Evolutionary conservation across 768 basidiomycete species (phyloP), one percentile per base, ranked within the genome.

Genomic region (Strobilomyces echinocephalus): DNA sequence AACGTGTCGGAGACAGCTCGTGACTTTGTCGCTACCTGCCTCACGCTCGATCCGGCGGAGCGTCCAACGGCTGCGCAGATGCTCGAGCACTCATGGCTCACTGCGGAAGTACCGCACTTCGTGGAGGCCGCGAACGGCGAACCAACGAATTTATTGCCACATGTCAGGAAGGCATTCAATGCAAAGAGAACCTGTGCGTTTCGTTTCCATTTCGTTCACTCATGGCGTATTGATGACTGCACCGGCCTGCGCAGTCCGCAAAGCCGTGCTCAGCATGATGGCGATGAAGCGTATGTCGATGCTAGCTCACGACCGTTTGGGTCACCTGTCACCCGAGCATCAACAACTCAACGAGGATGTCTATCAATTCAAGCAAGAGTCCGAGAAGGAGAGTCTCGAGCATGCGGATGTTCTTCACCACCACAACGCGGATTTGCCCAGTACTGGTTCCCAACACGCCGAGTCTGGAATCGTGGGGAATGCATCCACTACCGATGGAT

Each of bases 91-190:
- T 74, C 77, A 4, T 71, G 70, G 75, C 79, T 99, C 49, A 81
- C 85, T 31, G 79, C 79, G 48, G 77, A 79, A 40, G 67, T 76
- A 53, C 84, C 85, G 20, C 83, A 91, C 74, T 89, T 81, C 69
- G 88, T 90, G 15, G 71, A 74, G 52, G 79, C 76, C 54, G 71
- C 43, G 44, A 60, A 77, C 34, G 88, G 87, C 43, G 75, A 74
- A 41, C 83, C 85, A 26, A 80, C 80, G 21, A 85, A 97, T 73
- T 76, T 98, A 63, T 72, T 97, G 61, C 95, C 95, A 28, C 81
- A 88, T 42, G 87, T 98, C 71, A 90, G 85, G 78, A 89, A 83
- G 72, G 86, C 83, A 30, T 94, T 97, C 74, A 83, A 97, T 66
- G 93, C 91, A 31, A 89, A 81, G 74, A 82, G 80, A 72, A 83